A percentile compares a stretch with the other conserved stretches of the same genome.
Evolutionary conservation across 345 rosid species (phyloP).

Genomic region (Atalantia buxifolia): DNA sequence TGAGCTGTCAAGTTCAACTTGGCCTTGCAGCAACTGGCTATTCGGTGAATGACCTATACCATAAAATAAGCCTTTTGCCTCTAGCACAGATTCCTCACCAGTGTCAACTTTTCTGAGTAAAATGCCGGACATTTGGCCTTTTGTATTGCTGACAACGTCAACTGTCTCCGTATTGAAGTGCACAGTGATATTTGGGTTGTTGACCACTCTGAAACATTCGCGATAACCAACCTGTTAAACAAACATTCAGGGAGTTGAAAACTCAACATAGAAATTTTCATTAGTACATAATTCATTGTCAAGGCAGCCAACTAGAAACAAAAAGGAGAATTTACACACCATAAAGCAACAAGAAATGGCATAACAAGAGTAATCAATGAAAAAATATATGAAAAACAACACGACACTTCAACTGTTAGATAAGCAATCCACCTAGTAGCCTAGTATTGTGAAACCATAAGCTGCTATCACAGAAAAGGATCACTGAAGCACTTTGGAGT

Average conservation of each 20-base stretch:
- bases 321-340: background rate
- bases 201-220: conserved; percentile 99
- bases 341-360: background rate
- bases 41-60: conserved; percentile 98
- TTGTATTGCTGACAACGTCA: conserved; percentile 82
- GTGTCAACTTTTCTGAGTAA: conserved; percentile 66
- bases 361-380: background rate
- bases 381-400: background rate
- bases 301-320: conserved; percentile 19
- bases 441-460: background rate
- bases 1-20: conserved; percentile 78
- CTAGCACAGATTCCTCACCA: conserved; percentile 79
- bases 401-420: background rate
- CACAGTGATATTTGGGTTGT: conserved; percentile 89
- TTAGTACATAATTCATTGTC: conserved; percentile 53
- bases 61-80: conserved; percentile 94
- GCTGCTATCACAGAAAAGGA: background rate
- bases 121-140: conserved; percentile 94
- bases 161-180: conserved; percentile 87
- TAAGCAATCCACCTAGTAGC: background rate
- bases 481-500: background rate
- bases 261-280: conserved; percentile 69
- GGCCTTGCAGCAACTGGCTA: conserved; percentile 86
- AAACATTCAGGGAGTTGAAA: conserved; percentile 99
- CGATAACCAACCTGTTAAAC: conserved; percentile 99